Percentiles rank a stretch among this genome's conserved stretches.
Conservation (phyloP, 176 grass and related monocot species). For the Paspalum notatum region DNA sequence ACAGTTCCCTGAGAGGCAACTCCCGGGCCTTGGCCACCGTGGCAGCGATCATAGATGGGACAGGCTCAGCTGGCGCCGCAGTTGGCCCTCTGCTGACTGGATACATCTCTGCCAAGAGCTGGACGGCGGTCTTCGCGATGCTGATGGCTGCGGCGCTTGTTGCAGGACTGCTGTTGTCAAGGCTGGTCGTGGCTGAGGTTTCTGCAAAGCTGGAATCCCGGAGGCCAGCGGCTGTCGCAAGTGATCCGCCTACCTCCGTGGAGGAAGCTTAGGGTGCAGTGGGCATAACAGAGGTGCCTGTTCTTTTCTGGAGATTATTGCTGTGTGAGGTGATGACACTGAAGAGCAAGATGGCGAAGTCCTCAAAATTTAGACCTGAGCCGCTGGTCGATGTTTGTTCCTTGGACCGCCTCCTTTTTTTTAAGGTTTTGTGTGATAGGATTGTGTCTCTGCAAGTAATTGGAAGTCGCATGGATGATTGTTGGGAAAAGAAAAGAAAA, state of each 20-base stretch:
- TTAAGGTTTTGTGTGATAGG: background rate
- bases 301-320: background rate
- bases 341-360: background rate
- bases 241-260: conserved; percentile 24
- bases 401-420: background rate
- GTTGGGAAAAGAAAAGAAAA: background rate
- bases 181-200: conserved; percentile 52
- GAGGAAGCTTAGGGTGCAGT: conserved; percentile 30
- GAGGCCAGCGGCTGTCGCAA: conserved; percentile 1
- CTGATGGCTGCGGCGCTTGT: conserved; percentile 54
- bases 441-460: background rate
- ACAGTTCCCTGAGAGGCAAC: conserved; percentile 59
- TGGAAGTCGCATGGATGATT: background rate
- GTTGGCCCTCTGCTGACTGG: conserved; percentile 63
- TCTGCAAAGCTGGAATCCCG: conserved; percentile 45
- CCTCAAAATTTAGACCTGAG: conserved; percentile 3
- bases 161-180: conserved; percentile 56
- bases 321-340: background rate
- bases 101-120: conserved; percentile 60
- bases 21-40: conserved; percentile 61
- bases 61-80: conserved; percentile 59
- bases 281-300: background rate
- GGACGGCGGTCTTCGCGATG: conserved; percentile 65
- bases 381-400: background rate
- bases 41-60: conserved; percentile 65